Evolutionary conservation across 2,329 filamentous ascomycete genomes (phyloP).

Genomic region (Chrysosporium keratinophilum): DNA sequence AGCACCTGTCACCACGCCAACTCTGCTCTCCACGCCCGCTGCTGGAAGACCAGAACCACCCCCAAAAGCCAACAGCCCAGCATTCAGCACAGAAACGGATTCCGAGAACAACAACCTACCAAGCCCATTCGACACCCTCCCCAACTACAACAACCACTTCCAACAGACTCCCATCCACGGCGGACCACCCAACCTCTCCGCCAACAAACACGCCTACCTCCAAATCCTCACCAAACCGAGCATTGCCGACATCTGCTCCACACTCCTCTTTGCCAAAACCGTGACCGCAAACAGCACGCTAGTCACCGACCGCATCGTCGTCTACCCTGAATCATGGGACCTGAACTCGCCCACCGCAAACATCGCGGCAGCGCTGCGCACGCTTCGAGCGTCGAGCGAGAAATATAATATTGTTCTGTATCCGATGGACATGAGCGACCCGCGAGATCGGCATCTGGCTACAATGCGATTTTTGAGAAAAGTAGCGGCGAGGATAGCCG

Average conservation of each 20-base stretch:
- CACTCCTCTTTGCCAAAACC: conserved; percentile 36
- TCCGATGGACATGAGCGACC: conserved; percentile 31
- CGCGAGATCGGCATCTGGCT: conserved; percentile 8
- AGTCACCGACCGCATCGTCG: conserved; percentile 35
- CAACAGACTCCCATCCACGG: not conserved
- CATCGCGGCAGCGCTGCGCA: conserved; percentile 27
- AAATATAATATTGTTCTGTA: conserved; percentile 34
- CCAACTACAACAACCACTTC: not conserved
- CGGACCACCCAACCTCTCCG: not conserved
- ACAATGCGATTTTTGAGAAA: conserved; percentile 14
- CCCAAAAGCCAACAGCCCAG: too few species aligned
- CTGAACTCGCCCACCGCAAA: conserved; percentile 20
- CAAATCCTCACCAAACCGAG: conserved; percentile 36
- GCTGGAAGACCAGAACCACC: too few species aligned
- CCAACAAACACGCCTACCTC: conserved; percentile 32
- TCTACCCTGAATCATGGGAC: conserved; percentile 40
- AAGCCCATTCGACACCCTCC: not conserved
- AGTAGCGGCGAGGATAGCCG: conserved; percentile 32
- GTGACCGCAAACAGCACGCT: conserved; percentile 28
- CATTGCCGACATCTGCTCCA: conserved; percentile 37
- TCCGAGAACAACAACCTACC: not conserved
- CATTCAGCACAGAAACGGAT: too few species aligned
- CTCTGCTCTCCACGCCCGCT: not conserved
- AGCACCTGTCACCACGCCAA: not conserved
- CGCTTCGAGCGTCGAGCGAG: conserved; percentile 31